Base-by-base conservation (phyloP, 192 early-diverging fungal species). In the Pilaira anomala region DNA sequence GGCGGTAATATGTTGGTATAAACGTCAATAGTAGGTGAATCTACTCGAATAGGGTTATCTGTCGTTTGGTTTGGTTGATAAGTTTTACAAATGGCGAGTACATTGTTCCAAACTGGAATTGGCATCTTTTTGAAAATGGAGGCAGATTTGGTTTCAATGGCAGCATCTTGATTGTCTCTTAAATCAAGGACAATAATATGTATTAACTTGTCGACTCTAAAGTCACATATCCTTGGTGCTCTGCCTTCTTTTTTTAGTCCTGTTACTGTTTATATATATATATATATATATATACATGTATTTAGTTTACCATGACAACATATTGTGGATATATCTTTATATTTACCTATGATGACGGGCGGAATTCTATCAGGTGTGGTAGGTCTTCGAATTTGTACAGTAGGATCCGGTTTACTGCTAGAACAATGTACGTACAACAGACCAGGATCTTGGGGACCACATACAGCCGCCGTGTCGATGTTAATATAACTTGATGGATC, bases 261-360 rank as follows among this genome's bases (percentile, higher is more conserved):
- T 3, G 55, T 58, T 12, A 58, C 55, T 56, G 18, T 7, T 19
- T 18, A 5, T 22, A 11, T 8, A 16, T 54, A 19, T 18, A 33
- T 54, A 7, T 33, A 7, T 30, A 53, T 53, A 24, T 40, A 40
- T 40, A n/a, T n/a, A n/a, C n/a, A n/a, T n/a, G n/a, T n/a, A n/a
- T n/a, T n/a, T 36, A 36, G 33, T 36, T 9, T 13, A 46, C 4
- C 16, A 46, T 46, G 13, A 46, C 18, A 19, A n/a, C 16, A 46
- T 46, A 19, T 3, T 12, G 2, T 14, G 13, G 4, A 46, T 46
- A 4, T 46, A 3, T 18, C 2, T 42, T 56, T 58, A 3, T 18
- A 2, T 42, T 56, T 58, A 58, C 55, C 55, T 58, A 58, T 42
- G 14, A 58, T 39, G 1, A 36, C 22, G 0, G 55, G 55, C 4